phyloP scores from a whole-genome alignment of 1,284 basidiomycete species.

The Pseudomicrostroma phylloplanum region DNA sequence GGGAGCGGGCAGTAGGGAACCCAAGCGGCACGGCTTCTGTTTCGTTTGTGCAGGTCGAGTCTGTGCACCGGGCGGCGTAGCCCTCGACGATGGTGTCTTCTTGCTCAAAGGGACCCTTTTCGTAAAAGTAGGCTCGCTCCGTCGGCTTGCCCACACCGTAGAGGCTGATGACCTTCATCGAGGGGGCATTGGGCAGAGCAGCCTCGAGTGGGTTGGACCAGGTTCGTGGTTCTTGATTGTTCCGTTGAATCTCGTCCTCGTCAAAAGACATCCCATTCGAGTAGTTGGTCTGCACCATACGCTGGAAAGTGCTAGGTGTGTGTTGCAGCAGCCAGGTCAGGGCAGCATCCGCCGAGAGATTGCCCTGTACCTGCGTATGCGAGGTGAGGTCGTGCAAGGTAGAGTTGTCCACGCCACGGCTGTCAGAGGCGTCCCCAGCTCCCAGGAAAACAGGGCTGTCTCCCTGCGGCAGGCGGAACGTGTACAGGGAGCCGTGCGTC shows the following conservation, averaged over 20 bases:
- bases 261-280: slow-evolving; percentile 86
- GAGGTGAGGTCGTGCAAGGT: slow-evolving; percentile 9
- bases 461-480: slow-evolving; percentile 60
- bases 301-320: slow-evolving; percentile 69
- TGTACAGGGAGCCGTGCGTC: slow-evolving; percentile 68
- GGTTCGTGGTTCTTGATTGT: slow-evolving; percentile 48
- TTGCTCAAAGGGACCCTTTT: slow-evolving; percentile 30
- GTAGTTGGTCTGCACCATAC: slow-evolving; percentile 86
- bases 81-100: slow-evolving; percentile 21
- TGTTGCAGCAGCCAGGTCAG: slow-evolving; percentile 75
- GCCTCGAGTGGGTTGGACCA: slow-evolving; percentile 93
- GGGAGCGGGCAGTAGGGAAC: slow-evolving; percentile 31
- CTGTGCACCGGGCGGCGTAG: slow-evolving; percentile 16
- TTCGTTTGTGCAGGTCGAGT: slow-evolving; percentile 20
- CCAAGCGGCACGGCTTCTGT: slow-evolving; percentile 29
- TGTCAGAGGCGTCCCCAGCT: slow-evolving; percentile 6
- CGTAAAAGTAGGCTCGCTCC: slow-evolving; percentile 59
- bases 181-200: slow-evolving; percentile 74
- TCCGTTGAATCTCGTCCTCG: slow-evolving; percentile 51
- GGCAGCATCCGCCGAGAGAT: slow-evolving; percentile 69
- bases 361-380: slow-evolving; percentile 19
- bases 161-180: slow-evolving; percentile 86
- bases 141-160: slow-evolving; percentile 97
- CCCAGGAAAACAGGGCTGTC: slow-evolving; percentile 17
- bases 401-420: slow-evolving; percentile 9